Percentiles rank a stretch among this genome's conserved stretches.
Evolutionary conservation across 2,329 filamentous ascomycete species (phyloP).

Genomic region (Alternaria panax): DNA sequence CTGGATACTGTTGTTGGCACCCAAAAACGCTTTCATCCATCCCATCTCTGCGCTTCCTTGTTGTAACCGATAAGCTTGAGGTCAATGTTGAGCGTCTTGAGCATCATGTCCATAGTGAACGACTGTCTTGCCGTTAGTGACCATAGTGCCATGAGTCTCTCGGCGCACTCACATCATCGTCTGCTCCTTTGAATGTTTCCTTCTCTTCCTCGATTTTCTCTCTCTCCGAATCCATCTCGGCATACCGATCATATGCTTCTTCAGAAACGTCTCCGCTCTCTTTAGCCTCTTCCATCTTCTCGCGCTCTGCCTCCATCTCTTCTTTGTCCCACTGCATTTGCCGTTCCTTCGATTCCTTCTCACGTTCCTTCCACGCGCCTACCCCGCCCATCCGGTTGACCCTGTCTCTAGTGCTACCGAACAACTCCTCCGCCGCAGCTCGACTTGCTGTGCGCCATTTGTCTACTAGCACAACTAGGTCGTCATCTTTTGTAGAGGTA

Average conservation of each 20-base stretch:
- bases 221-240: conserved; percentile 47
- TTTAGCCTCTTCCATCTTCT: conserved; percentile 53
- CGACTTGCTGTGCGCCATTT: conserved; percentile 70
- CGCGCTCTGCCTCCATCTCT: conserved; percentile 49
- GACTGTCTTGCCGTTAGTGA: conserved; percentile 48
- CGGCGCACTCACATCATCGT: conserved; percentile 49
- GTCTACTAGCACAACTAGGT: conserved; percentile 63
- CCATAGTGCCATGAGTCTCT: background rate
- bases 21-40: conserved; percentile 52
- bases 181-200: conserved; percentile 40
- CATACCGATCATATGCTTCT: conserved; percentile 58
- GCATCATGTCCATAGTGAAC: conserved; percentile 75
- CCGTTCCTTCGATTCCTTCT: conserved; percentile 45
- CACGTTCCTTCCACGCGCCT: conserved; percentile 58
- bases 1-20: too few relatives aligned
- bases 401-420: conserved; percentile 65
- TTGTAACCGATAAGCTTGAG: conserved; percentile 70
- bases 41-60: conserved; percentile 64
- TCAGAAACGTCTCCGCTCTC: conserved; percentile 51
- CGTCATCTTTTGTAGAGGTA: conserved; percentile 55
- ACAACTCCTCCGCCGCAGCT: conserved; percentile 72
- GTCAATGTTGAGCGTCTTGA: conserved; percentile 70
- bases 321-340: conserved; percentile 50
- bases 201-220: conserved; percentile 54
- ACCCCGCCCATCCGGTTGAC: conserved; percentile 70